Percentiles rank a stretch among this genome's conserved stretches.
Evolutionary conservation across 257 asterid species (phyloP).

Genomic region (Nicotiana benthamiana): DNA sequence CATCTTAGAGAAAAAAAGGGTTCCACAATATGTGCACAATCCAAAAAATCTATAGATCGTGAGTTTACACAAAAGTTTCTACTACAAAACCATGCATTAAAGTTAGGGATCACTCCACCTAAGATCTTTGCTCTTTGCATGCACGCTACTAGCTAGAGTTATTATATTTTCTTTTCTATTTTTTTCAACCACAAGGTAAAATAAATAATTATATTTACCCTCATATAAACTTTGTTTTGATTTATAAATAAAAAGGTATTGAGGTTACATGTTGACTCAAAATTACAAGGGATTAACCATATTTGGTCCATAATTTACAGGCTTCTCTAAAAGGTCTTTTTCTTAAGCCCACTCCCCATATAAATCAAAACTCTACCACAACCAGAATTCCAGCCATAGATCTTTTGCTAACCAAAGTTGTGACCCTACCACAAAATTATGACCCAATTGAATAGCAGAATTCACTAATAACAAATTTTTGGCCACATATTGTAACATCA

Average conservation of each 20-base stretch:
- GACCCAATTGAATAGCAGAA: neutral
- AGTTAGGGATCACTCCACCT: neutral
- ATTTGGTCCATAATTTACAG: neutral
- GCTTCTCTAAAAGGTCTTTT: neutral
- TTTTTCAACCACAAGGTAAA: neutral
- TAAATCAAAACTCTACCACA: neutral
- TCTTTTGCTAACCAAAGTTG: neutral
- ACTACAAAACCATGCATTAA: conserved; percentile 8
- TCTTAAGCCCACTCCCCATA: neutral
- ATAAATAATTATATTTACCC: neutral
- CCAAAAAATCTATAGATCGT: neutral
- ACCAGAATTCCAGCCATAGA: neutral
- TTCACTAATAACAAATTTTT: neutral
- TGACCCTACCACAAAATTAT: neutral
- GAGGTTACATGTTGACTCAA: neutral
- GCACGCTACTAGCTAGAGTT: neutral
- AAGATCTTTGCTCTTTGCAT: conserved; percentile 9
- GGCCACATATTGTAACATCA: neutral
- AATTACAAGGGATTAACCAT: neutral
- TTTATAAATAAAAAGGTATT: neutral
- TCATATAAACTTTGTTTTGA: neutral
- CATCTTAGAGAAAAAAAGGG: conserved; percentile 26
- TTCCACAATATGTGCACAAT: conserved; percentile 21
- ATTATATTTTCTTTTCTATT: neutral
- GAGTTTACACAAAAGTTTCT: neutral